Conservation (phyloP, 2,329 filamentous ascomycete species). For the Myriangium duriaei region DNA sequence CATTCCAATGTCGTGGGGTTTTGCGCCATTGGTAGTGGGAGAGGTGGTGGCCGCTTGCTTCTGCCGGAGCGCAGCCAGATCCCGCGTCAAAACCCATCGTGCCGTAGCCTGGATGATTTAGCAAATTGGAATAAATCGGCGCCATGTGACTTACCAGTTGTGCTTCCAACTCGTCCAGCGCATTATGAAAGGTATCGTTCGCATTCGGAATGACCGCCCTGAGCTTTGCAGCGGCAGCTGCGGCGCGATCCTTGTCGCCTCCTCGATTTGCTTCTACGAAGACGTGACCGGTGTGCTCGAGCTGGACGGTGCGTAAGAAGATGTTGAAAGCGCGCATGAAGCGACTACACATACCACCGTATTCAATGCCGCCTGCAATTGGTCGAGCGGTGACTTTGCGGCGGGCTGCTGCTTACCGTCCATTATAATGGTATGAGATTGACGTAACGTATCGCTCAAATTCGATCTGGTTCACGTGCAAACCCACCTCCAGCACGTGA, state of each 20-base stretch:
- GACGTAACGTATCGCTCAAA: too few species aligned
- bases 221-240: constrained; percentile 23
- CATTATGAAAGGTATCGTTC: constrained; percentile 34
- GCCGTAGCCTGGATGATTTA: constrained; percentile 18
- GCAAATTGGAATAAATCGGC: constrained; percentile 2
- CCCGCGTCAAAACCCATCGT: constrained; percentile 22
- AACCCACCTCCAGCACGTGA: too few species aligned
- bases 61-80: constrained; percentile 22
- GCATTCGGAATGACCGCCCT: constrained; percentile 28
- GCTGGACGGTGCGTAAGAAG: constrained; percentile 17
- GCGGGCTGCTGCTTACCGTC: constrained; percentile 8
- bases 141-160: constrained; percentile 26
- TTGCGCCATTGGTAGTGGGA: constrained; percentile 3
- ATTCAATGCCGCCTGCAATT: constrained; percentile 36
- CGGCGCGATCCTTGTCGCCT: constrained; percentile 20
- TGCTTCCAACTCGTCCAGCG: constrained; percentile 39
- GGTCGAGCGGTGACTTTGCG: constrained; percentile 26
- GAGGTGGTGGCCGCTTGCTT: constrained; percentile 8
- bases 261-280: constrained; percentile 28
- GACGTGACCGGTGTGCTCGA: constrained; percentile 32
- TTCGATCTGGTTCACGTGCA: too few species aligned
- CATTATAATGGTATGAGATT: too few species aligned
- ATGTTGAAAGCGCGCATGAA: background rate
- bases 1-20: constrained; percentile 10
- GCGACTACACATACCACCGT: constrained; percentile 28